Percentiles rank a stretch among this genome's conserved stretches.
Conservation (phyloP, 768 basidiomycete genomes). For the Collybiopsis luxurians region DNA sequence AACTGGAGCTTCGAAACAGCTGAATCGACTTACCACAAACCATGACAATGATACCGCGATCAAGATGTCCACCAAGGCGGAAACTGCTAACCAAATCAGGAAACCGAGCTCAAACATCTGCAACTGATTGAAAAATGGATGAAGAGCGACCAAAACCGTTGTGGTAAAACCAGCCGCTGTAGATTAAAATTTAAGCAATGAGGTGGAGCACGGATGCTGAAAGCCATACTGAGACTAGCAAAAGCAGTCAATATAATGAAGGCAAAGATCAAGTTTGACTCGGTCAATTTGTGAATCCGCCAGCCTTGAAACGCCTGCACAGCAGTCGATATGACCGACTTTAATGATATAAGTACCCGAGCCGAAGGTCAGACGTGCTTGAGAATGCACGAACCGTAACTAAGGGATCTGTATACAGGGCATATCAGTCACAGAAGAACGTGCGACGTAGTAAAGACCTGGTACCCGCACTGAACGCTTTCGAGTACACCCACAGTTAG, state of each 20-base stretch:
- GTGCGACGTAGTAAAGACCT: not conserved
- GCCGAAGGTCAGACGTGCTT: not conserved
- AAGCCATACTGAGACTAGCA: slow-evolving; percentile 27
- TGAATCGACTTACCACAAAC: slow-evolving; percentile 37
- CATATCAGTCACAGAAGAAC: not conserved
- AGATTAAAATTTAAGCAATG: not conserved
- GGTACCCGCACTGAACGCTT: not conserved
- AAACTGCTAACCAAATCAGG: slow-evolving; percentile 42
- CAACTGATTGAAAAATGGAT: slow-evolving; percentile 26
- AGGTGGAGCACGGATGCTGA: not conserved
- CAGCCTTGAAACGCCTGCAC: slow-evolving; percentile 40
- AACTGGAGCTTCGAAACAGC: no score
- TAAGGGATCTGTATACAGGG: slow-evolving; percentile 34
- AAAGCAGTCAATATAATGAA: slow-evolving; percentile 26
- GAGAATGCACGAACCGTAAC: slow-evolving; percentile 24
- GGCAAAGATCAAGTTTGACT: slow-evolving; percentile 20
- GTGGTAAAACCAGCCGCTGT: slow-evolving; percentile 33
- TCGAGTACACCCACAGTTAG: no score
- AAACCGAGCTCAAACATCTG: slow-evolving; percentile 29
- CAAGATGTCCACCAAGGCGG: slow-evolving; percentile 42
- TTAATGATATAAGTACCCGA: not conserved
- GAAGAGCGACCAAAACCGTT: slow-evolving; percentile 19
- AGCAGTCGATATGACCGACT: slow-evolving; percentile 39
- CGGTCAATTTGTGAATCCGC: slow-evolving; percentile 30
- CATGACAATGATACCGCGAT: slow-evolving; percentile 42